These are phyloP conservation scores for Diaporthe australafricana DNA, from an alignment of 2,329 filamentous ascomycete species.

Conservation along the genomic window DNA sequence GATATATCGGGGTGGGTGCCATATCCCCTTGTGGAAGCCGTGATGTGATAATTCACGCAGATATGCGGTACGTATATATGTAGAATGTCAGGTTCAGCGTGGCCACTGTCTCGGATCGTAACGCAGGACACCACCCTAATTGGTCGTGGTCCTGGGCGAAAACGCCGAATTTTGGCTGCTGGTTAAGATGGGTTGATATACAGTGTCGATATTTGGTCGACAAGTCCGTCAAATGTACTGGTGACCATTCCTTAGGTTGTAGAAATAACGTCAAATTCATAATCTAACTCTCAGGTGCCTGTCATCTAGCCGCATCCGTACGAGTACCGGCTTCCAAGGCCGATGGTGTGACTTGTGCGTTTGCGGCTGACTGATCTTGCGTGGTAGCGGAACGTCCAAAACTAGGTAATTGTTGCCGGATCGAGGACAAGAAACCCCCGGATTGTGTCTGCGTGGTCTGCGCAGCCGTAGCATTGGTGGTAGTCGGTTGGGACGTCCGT, in stretches of 20 bases:
- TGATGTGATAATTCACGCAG: background rate
- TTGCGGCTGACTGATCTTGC: constrained; percentile 43
- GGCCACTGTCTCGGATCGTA: background rate
- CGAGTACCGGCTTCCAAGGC: constrained; percentile 49
- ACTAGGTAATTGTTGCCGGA: constrained; percentile 31
- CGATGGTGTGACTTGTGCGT: constrained; percentile 45
- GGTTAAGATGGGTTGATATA: constrained; percentile 29
- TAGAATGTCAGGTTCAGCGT: constrained; percentile 15
- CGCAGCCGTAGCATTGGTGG: background rate
- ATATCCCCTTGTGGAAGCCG: background rate
- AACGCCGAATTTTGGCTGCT: constrained; percentile 7
- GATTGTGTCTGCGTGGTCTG: constrained; percentile 5
- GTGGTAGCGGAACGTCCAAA: constrained; percentile 33
- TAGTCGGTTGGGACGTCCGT: background rate
- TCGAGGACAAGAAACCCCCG: constrained; percentile 34
- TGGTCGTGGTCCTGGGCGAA: background rate
- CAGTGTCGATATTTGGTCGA: constrained; percentile 25
- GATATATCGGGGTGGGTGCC: background rate
- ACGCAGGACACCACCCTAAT: background rate
- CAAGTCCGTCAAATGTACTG: constrained; percentile 9
- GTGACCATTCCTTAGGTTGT: background rate
- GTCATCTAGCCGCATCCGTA: constrained; percentile 34
- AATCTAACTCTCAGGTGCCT: constrained; percentile 16
- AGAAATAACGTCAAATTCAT: constrained; percentile 29
- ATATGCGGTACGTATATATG: constrained; percentile 1